Percentiles rank a stretch among this genome's conserved stretches.
Evolutionary conservation across 345 rosid genomes (phyloP).

Genomic region (Gossypium sturtianum): DNA sequence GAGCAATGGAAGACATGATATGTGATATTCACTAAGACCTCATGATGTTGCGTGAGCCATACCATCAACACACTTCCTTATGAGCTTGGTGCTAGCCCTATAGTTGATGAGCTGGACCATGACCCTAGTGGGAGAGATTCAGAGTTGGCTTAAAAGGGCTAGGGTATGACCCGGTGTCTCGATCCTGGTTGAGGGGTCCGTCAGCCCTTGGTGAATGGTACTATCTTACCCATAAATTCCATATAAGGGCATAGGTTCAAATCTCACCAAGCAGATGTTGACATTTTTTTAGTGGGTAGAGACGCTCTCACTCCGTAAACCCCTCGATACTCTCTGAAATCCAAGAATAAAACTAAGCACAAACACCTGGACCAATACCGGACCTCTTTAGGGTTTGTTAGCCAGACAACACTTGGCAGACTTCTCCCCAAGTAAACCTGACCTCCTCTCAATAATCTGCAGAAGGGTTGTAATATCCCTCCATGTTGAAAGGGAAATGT

Average conservation of each 20-base stretch:
- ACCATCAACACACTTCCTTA: slow-evolving; percentile 86
- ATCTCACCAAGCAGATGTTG: too few relatives aligned
- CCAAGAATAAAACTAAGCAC: too few relatives aligned
- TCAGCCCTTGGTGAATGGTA: too few relatives aligned
- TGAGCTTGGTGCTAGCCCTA: slow-evolving; percentile 93
- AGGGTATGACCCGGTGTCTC: slow-evolving; percentile 38
- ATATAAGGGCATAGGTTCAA: too few relatives aligned
- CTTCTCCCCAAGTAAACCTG: too few relatives aligned
- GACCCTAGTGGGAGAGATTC: slow-evolving; percentile 73
- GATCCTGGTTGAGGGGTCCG: too few relatives aligned
- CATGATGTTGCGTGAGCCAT: slow-evolving; percentile 69
- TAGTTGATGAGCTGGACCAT: slow-evolving; percentile 79
- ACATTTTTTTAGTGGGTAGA: too few relatives aligned
- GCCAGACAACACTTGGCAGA: neutral
- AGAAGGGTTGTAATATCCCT: neutral
- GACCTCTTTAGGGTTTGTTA: too few relatives aligned
- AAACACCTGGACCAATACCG: too few relatives aligned
- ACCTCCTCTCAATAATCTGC: too few relatives aligned
- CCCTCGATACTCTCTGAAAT: too few relatives aligned
- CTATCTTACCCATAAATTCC: neutral
- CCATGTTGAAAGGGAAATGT: slow-evolving; percentile 14
- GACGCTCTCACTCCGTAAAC: too few relatives aligned
- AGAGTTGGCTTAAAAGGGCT: slow-evolving; percentile 56
- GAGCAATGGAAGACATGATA: slow-evolving; percentile 57
- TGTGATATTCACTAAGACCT: slow-evolving; percentile 85